phyloP scores from a whole-genome alignment of 2,329 filamentous ascomycete species.

The Phyllosticta capitalensis region DNA sequence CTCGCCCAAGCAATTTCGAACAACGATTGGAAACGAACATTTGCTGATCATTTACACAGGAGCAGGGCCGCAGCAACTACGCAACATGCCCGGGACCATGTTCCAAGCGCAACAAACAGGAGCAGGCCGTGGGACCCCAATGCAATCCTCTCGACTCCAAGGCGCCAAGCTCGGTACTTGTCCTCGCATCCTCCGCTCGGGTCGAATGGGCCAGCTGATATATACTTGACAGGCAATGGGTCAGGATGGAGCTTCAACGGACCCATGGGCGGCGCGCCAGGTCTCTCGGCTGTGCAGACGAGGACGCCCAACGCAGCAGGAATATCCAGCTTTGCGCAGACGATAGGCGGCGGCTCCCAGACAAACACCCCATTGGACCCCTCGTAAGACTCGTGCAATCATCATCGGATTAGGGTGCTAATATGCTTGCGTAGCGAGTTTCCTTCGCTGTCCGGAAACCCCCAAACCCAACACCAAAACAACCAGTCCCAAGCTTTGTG shows the following conservation, averaged over 20 bases:
- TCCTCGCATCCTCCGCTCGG: background rate
- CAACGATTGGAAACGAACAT: background rate
- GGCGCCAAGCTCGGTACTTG: slow-evolving; percentile 44
- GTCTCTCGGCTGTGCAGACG: slow-evolving; percentile 41
- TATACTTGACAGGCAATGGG: slow-evolving; percentile 35
- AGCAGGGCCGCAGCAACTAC: slow-evolving; percentile 41
- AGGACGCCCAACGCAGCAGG: slow-evolving; percentile 41
- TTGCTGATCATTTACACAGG: slow-evolving; percentile 26
- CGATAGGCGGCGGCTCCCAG: slow-evolving; percentile 42
- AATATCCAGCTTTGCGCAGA: slow-evolving; percentile 48
- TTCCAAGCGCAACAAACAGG: slow-evolving; percentile 44
- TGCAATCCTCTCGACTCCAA: slow-evolving; percentile 41
- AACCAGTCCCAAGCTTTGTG: slow-evolving; percentile 45
- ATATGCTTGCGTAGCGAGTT: slow-evolving; percentile 44
- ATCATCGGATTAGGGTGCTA: background rate
- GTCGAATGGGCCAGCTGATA: background rate
- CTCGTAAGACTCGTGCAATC: slow-evolving; percentile 39
- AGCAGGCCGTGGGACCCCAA: slow-evolving; percentile 37
- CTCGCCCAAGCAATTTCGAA: background rate
- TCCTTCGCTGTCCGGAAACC: slow-evolving; percentile 49
- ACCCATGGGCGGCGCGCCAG: slow-evolving; percentile 44
- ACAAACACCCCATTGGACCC: slow-evolving; percentile 45
- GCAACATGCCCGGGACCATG: slow-evolving; percentile 42
- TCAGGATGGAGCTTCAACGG: slow-evolving; percentile 50
- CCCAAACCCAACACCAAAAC: slow-evolving; percentile 44